These are phyloP conservation scores for Rubroboletus pulcherrimus DNA, from an alignment of 768 basidiomycete genomes.

Conservation along the genomic window DNA sequence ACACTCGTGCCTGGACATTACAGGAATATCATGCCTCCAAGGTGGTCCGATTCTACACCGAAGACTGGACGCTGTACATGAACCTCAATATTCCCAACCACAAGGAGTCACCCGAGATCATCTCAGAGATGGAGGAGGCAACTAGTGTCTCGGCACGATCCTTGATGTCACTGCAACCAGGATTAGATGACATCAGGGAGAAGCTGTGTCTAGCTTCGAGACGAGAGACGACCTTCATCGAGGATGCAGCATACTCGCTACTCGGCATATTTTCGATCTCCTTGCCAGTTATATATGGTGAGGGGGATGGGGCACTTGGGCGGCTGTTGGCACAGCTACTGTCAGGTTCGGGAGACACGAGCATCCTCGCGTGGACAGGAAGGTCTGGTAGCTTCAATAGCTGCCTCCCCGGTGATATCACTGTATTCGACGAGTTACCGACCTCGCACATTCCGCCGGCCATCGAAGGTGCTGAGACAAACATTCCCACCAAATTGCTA, in stretches of 20 bases:
- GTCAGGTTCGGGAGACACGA: background rate
- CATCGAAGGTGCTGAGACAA: too few species aligned
- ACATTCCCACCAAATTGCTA: too few species aligned
- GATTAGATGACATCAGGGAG: slow-evolving; percentile 4
- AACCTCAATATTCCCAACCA: background rate
- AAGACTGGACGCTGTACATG: too few species aligned
- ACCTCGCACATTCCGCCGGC: too few species aligned
- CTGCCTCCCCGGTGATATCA: background rate
- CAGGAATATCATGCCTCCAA: too few species aligned
- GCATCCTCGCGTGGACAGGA: too few species aligned
- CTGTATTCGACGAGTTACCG: too few species aligned
- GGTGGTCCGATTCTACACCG: too few species aligned
- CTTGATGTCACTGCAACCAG: slow-evolving; percentile 4
- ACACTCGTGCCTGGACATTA: too few species aligned
- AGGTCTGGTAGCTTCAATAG: too few species aligned
- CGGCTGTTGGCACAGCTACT: slow-evolving; percentile 5
- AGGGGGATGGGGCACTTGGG: slow-evolving; percentile 4
- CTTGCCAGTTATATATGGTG: slow-evolving; percentile 8
- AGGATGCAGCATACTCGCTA: slow-evolving; percentile 14
- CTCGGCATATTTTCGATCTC: slow-evolving; percentile 5
- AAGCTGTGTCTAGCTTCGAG: slow-evolving; percentile 11
- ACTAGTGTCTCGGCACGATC: background rate
- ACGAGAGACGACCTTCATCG: slow-evolving; percentile 2
- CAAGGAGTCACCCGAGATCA: slow-evolving; percentile 2
- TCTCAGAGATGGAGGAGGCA: slow-evolving; percentile 9